phyloP scores from a whole-genome alignment of 495 filamentous ascomycete species.

The Aspergillus saccharolyticus region DNA sequence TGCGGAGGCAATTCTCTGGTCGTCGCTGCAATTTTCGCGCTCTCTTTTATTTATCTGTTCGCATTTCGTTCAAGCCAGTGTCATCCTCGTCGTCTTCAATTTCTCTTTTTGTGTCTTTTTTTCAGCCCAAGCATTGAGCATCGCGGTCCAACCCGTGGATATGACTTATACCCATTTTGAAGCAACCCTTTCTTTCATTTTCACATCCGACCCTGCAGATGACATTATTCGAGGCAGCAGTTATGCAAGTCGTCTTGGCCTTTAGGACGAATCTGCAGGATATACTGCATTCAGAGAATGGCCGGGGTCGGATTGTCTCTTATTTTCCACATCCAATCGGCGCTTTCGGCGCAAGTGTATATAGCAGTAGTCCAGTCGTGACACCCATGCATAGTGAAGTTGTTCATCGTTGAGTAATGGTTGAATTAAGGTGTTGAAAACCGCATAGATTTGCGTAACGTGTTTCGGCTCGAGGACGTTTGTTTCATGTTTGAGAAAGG shows the following conservation, averaged over 20 bases:
- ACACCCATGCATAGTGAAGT: background rate
- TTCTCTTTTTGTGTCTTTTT: slow-evolving; percentile 46
- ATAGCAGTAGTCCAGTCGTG: background rate
- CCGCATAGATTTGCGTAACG: background rate
- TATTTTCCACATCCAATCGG: background rate
- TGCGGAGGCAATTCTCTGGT: background rate
- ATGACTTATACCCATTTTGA: slow-evolving; percentile 20
- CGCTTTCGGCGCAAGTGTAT: background rate
- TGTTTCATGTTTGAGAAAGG: too few relatives aligned
- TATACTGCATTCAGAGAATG: background rate
- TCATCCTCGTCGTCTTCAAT: background rate
- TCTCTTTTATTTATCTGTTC: background rate
- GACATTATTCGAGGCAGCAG: background rate
- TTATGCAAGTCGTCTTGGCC: background rate
- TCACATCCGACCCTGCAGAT: background rate
- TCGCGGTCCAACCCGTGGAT: slow-evolving; percentile 8
- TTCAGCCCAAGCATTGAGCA: slow-evolving; percentile 12
- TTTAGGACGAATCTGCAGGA: too few relatives aligned
- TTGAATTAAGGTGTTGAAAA: background rate
- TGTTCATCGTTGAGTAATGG: background rate
- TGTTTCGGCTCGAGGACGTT: too few relatives aligned
- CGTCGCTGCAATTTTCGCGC: background rate
- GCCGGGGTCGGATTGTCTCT: background rate
- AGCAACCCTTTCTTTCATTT: background rate
- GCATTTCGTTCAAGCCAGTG: background rate